Evolutionary conservation across 345 rosid species (phyloP), one percentile per base, ranked within the genome.

Genomic region (Leavenworthia alabamica): DNA sequence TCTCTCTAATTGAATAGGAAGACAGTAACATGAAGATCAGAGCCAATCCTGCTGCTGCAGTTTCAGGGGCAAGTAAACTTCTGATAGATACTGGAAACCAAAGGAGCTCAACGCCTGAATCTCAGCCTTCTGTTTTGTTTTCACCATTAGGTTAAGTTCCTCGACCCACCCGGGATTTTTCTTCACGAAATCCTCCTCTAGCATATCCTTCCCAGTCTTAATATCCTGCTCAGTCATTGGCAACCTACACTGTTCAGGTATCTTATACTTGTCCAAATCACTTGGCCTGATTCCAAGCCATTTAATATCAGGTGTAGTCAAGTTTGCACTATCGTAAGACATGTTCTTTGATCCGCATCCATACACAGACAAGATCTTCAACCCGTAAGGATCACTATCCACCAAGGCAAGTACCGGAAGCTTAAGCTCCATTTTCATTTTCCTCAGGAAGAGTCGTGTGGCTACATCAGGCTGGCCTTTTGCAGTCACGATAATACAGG

Each of bases 171-270:
- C 96, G 0, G 94, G 96, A 67, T 92, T 89, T 82, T 92, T 92
- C 94, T 92, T 92, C 80, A 92, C 99, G 26, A 89, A 92, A 77
- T 92, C 99, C 77, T 92, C 96, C 73, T 89, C 97, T 70, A 92
- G 44, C 80, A 92, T 46, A 72, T 92, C 96, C 72, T 89, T 93
- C 62, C 99, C 99, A 0, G 97, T 93, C 84, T 86, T 93, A 46
- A 89, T 83, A 89, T 93, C 99, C 88, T 93, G 97, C 79, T 93
- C 99, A 0, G 96, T 88, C 95, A 91, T 88, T 1, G 96, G 96
- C 85, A 91, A 68, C 81, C 96, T 75, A 66, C 98, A 91, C 50
- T 91, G 95, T 62, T 91, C 96, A 0, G 97, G 94, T 75, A 90
- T 84, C 67, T 77, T 79, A 58, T 86, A 90, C 84, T 88, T 91